Evolutionary conservation across 2,329 filamentous ascomycete genomes (phyloP).

Genomic region (Ophiocordyceps camponoti-leonardi): DNA sequence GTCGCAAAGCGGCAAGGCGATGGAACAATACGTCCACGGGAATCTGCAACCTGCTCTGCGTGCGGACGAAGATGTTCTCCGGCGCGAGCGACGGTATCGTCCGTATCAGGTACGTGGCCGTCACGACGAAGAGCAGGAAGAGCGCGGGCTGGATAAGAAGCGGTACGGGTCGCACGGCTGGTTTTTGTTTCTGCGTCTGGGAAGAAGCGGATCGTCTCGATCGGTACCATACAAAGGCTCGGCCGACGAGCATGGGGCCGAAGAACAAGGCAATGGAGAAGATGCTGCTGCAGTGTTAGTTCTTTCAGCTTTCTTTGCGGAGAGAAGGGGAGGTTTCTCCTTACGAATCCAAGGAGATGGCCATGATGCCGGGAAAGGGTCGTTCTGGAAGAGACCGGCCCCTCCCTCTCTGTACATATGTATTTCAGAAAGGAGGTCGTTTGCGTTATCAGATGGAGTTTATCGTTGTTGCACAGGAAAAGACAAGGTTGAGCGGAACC

Average conservation of each 20-base stretch:
- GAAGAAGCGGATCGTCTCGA: conserved; percentile 26
- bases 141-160: conserved; percentile 36
- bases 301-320: neutral
- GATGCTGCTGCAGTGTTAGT: conserved; percentile 20
- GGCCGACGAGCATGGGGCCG: conserved; percentile 55
- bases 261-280: conserved; percentile 43
- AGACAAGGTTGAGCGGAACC: no score
- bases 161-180: conserved; percentile 39
- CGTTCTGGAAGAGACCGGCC: neutral
- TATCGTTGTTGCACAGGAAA: neutral
- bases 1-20: conserved; percentile 45
- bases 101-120: conserved; percentile 30
- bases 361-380: neutral
- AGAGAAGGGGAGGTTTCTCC: neutral
- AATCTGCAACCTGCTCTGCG: conserved; percentile 68
- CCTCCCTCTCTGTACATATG: neutral
- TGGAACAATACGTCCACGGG: conserved; percentile 73
- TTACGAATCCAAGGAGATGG: conserved; percentile 5
- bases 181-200: conserved; percentile 13
- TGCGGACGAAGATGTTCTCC: conserved; percentile 66
- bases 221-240: conserved; percentile 47
- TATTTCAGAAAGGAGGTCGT: neutral
- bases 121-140: conserved; percentile 36
- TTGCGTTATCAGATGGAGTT: neutral
- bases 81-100: conserved; percentile 52